These are phyloP conservation scores for Dalbergia oliveri DNA, from an alignment of 306 rosid genomes.

Conservation along the genomic window DNA sequence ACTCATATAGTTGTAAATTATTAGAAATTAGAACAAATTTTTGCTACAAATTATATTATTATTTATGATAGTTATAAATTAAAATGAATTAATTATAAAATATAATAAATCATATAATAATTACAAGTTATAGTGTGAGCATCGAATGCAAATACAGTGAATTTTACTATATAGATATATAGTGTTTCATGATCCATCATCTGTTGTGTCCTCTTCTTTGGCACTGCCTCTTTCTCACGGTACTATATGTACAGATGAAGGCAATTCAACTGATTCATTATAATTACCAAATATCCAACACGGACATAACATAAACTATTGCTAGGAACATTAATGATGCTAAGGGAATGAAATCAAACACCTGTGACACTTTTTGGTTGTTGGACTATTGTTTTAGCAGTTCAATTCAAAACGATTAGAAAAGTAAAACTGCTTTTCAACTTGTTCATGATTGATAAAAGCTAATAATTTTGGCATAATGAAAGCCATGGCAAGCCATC, in stretches of 20 bases:
- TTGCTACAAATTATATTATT: no score
- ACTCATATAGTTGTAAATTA: no score
- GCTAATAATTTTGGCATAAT: conserved; percentile 50
- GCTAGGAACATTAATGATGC: neutral
- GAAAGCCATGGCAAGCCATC: conserved; percentile 37
- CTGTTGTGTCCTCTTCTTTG: conserved; percentile 19
- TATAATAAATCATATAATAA: no score
- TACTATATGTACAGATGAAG: conserved; percentile 38
- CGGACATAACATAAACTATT: conserved; percentile 6
- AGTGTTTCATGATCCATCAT: neutral
- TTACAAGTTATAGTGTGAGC: no score
- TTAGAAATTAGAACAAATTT: no score
- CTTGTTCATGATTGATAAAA: conserved; percentile 32
- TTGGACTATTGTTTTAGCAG: neutral
- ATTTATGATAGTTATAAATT: no score
- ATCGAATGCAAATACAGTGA: no score
- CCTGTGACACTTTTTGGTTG: conserved; percentile 2
- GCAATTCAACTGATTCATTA: conserved; percentile 31
- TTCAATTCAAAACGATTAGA: conserved; percentile 31
- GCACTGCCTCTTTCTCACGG: conserved; percentile 32
- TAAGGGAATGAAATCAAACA: neutral
- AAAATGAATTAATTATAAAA: no score
- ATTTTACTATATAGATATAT: no score
- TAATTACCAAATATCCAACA: conserved; percentile 10
- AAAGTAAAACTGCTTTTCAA: conserved; percentile 3